Base-by-base conservation (phyloP, 768 basidiomycete species). In the Rhodotorula paludigena region DNA sequence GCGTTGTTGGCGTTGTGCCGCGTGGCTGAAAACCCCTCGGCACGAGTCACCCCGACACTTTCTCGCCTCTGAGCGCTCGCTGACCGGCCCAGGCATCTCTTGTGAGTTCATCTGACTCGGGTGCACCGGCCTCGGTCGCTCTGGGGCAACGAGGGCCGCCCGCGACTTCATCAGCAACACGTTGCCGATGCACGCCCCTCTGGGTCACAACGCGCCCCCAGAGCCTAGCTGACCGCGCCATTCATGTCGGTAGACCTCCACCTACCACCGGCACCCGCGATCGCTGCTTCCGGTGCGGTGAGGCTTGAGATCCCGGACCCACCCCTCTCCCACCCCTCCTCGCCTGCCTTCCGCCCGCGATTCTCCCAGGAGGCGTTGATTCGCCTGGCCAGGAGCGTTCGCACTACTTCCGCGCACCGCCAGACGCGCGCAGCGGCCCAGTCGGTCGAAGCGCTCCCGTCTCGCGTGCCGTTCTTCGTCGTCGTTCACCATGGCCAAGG, bases 401-500 rank as follows among this genome's bases (percentile, higher is more conserved):
- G 7, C 9, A 3, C 23, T 32, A 1, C 32, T 15, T 20, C 20
- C 20, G 16, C 4, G 20, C 18, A 32, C 4, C 32, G 32, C 49
- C 18, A 4, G 49, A 51, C 47, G 47, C 47, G 47, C 11, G 47
- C 47, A 25, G 47, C 47, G 47, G 15, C n/a, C 47, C 10, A 15
- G n/a, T 25, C 5, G 35, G 33, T 9, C 52, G 52, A 7, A 11
- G 25, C 35, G 1, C 16, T n/a, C 25, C 39, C 47, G 35, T 32
- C 38, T 25, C 9, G 33, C 36, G 16, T 49, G 47, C 45, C 33
- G 14, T 36, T 32, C 6, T 21, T 39, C 25, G 12, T 44, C 42
- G n/a, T 16, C 30, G 6, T n/a, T 18, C 23, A 7, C 9, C 54
- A 73, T 73, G 71, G 72, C 74, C 44, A 71, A 73, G 47, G 53